Base-by-base conservation (phyloP, 176 grass and related monocot species). In the Zoysia japonica region DNA sequence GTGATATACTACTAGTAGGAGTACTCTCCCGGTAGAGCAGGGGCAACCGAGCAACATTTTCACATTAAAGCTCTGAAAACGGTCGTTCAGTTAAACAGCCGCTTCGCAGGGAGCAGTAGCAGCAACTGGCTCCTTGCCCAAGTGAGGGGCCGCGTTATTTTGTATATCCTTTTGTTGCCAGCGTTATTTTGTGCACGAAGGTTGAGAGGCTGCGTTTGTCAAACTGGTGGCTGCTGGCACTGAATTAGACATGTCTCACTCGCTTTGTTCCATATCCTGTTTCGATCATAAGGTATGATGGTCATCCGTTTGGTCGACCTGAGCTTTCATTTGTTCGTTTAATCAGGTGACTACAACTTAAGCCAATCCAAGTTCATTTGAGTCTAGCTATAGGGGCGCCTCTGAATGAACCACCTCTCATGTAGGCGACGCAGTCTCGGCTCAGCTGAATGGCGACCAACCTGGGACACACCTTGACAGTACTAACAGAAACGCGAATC, bases 401-500 rank as follows among this genome's bases (percentile, higher is more conserved):
- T 28, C 28, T 28, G 28, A 28, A 28, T 28, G 45, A 47, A 7
- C 8, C 45, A 5, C 8, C 8, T 47, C 8, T 7, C 45, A 47
- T 47, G 28, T 28, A 28, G 28, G 28, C 28, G 28, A 28, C 28
- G 28, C 28, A 47, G 11, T 11, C 3, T 50, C 19, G 5, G 48
- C 6, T 72, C 6, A 3, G 46, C 43, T 69, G 19, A 47, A 17
- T 38, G 6, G 40, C 11, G 28, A 3, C 62, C 1, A 47, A 55
- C 14, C 44, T 49, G 70, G 43, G 10, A 43, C 4, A 45, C 45
- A 47, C 40, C 9, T 39, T 41, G 69, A 61, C 47, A 40, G 83
- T 63, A 79, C 9, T 50, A 50, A 68, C 0, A 67, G 80, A 67
- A 84, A 80, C 45, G 84, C 55, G 76, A 74, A 83, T 88, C 86